Conservation (phyloP, 208 protist genomes). For the Wallacemonas rigidus region DNA sequence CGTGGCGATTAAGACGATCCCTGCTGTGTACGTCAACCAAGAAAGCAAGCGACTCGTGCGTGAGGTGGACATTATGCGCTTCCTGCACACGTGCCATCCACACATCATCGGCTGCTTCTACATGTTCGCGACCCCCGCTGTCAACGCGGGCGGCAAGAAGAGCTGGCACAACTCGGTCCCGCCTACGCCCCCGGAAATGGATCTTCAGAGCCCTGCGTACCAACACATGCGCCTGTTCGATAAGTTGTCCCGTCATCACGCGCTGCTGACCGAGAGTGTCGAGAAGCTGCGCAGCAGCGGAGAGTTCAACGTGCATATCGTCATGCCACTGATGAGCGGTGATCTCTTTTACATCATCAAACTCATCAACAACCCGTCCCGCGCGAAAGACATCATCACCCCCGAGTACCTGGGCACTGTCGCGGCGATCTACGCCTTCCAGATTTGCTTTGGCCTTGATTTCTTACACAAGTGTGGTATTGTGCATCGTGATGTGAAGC, state of each 20-base stretch:
- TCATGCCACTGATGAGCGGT: slow-evolving; percentile 89
- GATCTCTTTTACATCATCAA: slow-evolving; percentile 82
- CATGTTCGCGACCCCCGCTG: slow-evolving; percentile 93
- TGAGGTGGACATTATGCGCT: slow-evolving; percentile 97
- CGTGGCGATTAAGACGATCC: slow-evolving; percentile 93
- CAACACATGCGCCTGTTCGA: slow-evolving; percentile 25
- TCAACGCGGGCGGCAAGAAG: slow-evolving; percentile 6
- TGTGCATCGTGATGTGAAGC: slow-evolving; percentile 97
- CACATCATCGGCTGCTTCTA: slow-evolving; percentile 94
- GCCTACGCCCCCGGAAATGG: slow-evolving; percentile 27
- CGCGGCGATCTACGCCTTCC: slow-evolving; percentile 80
- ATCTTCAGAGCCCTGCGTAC: slow-evolving; percentile 50
- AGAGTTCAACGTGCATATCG: slow-evolving; percentile 85
- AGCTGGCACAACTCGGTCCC: slow-evolving; percentile 48
- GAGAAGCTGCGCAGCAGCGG: slow-evolving; percentile 31
- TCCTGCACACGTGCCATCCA: slow-evolving; percentile 92
- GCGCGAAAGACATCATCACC: slow-evolving; percentile 30
- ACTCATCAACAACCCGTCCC: slow-evolving; percentile 27
- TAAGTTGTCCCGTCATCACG: slow-evolving; percentile 44
- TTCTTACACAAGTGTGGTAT: slow-evolving; percentile 89
- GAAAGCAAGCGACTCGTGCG: slow-evolving; percentile 92
- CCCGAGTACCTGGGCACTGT: slow-evolving; percentile 58
- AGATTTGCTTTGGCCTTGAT: slow-evolving; percentile 88
- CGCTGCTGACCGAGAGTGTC: slow-evolving; percentile 31
- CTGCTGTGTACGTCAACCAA: slow-evolving; percentile 80